Evolutionary conservation across 768 basidiomycete genomes (phyloP).

Genomic region (Mycena filopes): DNA sequence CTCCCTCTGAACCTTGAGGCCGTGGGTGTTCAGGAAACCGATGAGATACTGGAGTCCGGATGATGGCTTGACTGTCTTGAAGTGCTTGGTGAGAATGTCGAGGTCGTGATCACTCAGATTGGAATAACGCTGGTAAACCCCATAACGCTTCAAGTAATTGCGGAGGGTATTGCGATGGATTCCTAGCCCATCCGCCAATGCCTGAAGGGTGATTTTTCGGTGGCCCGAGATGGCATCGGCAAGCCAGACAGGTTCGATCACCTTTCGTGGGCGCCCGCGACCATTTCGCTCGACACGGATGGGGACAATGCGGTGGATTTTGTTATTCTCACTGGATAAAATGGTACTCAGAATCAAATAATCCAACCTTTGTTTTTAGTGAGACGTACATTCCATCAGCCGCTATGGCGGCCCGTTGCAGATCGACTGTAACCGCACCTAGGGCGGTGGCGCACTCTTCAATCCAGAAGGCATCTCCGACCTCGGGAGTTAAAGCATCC

Average conservation of each 20-base stretch:
- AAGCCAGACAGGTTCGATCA: slow-evolving; percentile 5
- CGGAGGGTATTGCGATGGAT: background rate
- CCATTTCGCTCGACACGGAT: background rate
- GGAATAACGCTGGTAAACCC: background rate
- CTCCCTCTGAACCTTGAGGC: background rate
- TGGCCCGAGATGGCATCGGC: slow-evolving; percentile 2
- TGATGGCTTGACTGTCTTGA: background rate
- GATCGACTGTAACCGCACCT: background rate
- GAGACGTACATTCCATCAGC: background rate
- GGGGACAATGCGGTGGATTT: background rate
- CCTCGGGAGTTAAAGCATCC: slow-evolving; percentile 7
- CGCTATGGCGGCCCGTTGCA: background rate
- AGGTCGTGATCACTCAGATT: slow-evolving; percentile 6
- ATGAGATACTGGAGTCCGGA: slow-evolving; percentile 6
- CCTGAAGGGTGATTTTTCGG: slow-evolving; percentile 4
- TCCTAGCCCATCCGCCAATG: background rate
- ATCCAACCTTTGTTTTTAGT: background rate
- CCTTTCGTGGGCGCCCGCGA: slow-evolving; percentile 3
- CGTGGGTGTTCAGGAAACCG: slow-evolving; percentile 1
- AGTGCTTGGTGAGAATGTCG: slow-evolving; percentile 1
- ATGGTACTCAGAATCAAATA: too few species aligned
- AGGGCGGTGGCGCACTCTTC: background rate
- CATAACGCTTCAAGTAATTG: slow-evolving; percentile 1
- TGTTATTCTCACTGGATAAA: background rate
- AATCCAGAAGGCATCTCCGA: slow-evolving; percentile 5